These are phyloP conservation scores for Saccharomyces cerevisiae DNA, from an alignment of 805 yeast species.

Conservation along the genomic window DNA sequence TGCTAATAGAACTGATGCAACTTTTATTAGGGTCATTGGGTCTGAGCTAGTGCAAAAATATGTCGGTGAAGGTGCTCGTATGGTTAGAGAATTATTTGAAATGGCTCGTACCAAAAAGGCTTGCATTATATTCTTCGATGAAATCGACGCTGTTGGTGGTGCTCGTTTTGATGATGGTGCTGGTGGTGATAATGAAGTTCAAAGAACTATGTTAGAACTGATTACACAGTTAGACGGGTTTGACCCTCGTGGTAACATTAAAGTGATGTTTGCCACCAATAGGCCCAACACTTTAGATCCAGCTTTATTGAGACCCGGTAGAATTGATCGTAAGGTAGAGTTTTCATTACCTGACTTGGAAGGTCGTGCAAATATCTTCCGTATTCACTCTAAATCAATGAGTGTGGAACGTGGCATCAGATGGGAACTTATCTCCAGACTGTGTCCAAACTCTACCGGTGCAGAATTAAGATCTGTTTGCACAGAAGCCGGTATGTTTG, in stretches of 20 bases:
- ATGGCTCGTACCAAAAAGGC: slow-evolving; percentile 99
- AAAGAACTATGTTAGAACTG: slow-evolving; percentile 96
- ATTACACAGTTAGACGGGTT: slow-evolving; percentile 97
- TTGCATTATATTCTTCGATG: slow-evolving; percentile 95
- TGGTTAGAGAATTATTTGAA: slow-evolving; percentile 97
- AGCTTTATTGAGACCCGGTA: slow-evolving; percentile 94
- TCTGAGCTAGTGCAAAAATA: slow-evolving; percentile 97
- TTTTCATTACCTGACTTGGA: slow-evolving; percentile 93
- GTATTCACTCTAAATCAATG: slow-evolving; percentile 96
- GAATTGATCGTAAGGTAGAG: slow-evolving; percentile 98
- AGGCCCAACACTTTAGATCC: slow-evolving; percentile 98
- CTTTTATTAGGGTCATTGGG: slow-evolving; percentile 95
- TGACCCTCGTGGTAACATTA: slow-evolving; percentile 97
- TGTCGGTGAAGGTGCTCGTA: slow-evolving; percentile 99
- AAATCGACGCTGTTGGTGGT: slow-evolving; percentile 98
- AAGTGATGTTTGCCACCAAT: slow-evolving; percentile 98
- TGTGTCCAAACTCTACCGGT: slow-evolving; percentile 97
- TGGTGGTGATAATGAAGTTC: slow-evolving; percentile 98
- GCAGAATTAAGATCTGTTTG: slow-evolving; percentile 98
- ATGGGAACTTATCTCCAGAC: slow-evolving; percentile 95
- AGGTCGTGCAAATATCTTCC: slow-evolving; percentile 94
- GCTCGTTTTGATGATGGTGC: slow-evolving; percentile 99
- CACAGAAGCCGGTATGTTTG: slow-evolving; percentile 99
- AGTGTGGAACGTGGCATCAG: slow-evolving; percentile 94
- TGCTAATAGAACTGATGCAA: slow-evolving; percentile 98